Evolutionary conservation across 306 rosid genomes (phyloP), one percentile per base, ranked within the genome.

Genomic region (Pyrus bretschneideri): DNA sequence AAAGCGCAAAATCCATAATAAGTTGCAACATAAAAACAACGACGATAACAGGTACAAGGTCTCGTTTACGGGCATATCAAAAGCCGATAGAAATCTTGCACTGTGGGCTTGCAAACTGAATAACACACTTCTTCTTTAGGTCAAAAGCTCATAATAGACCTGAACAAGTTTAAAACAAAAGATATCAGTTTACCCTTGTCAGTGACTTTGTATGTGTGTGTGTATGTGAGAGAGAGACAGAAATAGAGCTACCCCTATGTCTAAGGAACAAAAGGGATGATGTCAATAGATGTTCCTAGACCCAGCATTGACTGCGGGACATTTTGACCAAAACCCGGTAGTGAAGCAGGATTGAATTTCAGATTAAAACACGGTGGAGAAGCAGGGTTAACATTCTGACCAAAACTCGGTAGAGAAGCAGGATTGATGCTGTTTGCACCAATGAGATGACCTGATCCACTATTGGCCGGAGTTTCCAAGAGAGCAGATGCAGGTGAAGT

Each of bases 401-500:
- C 81, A 64, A 23, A 58, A 10, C 52, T 70, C 9, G 18, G 44
- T 27, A 67, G 35, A 8, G 67, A 13, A 31, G 45, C 18, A 74
- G 75, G n/a, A 40, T 73, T 40, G 17, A 40, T 40, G 11, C 45
- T 40, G 33, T 73, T 65, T 51, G 15, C 57, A 76, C 35, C 12
- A 45, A 30, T 11, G 12, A 59, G 4, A 21, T 31, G 51, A 62
- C 27, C 59, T 4, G 71, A 9, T 13, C 49, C 25, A 18, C 74
- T 72, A 62, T 67, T 46, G n/a, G 70, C 4, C 65, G 76, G 49
- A 25, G 21, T 11, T 23, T 59, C 82, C 76, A 30, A 4, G 23
- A 75, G 67, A 78, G 72, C 72, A 72, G 84, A 52, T 61, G 77
- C 23, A 21, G 88, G 77, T 35, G 82, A 76, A 62, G 76, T 30